phyloP scores from a whole-genome alignment of 2,329 filamentous ascomycete genomes.

The Sphaerostilbella broomeana region DNA sequence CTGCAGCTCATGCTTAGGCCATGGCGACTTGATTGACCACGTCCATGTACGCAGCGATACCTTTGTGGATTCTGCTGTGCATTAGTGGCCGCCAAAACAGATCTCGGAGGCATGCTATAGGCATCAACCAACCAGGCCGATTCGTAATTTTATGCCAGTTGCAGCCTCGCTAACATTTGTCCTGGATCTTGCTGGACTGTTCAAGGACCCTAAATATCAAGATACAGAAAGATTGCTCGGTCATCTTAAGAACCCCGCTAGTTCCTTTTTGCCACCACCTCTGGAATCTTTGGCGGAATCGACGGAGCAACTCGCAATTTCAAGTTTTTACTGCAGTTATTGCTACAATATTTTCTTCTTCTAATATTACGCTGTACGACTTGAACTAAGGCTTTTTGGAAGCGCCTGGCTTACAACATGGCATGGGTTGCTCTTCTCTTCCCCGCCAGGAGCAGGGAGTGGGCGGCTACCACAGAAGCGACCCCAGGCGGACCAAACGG shows the following conservation, averaged over 20 bases:
- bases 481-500: conserved; percentile 11
- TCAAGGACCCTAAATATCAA: no score
- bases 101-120: conserved; percentile 26
- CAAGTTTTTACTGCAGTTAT: no score
- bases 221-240: no score
- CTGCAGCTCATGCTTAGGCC: neutral
- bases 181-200: neutral
- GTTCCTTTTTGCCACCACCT: conserved; percentile 24
- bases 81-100: conserved; percentile 30
- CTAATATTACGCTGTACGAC: no score
- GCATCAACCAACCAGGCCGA: conserved; percentile 23
- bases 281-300: conserved; percentile 5
- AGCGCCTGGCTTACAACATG: conserved; percentile 1
- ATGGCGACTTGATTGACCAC: neutral
- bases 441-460: conserved; percentile 9
- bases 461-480: conserved; percentile 11
- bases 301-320: no score
- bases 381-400: no score
- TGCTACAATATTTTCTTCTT: no score
- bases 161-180: no score
- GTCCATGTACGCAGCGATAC: conserved; percentile 7
- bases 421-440: conserved; percentile 1
- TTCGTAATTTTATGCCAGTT: conserved; percentile 1
- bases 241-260: no score
- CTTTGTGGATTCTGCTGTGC: conserved; percentile 19